Percentiles rank a stretch among this genome's conserved stretches.
These are phyloP conservation scores for Thelephora terrestris DNA, from an alignment of 1,284 basidiomycete species.

Conservation along the genomic window DNA sequence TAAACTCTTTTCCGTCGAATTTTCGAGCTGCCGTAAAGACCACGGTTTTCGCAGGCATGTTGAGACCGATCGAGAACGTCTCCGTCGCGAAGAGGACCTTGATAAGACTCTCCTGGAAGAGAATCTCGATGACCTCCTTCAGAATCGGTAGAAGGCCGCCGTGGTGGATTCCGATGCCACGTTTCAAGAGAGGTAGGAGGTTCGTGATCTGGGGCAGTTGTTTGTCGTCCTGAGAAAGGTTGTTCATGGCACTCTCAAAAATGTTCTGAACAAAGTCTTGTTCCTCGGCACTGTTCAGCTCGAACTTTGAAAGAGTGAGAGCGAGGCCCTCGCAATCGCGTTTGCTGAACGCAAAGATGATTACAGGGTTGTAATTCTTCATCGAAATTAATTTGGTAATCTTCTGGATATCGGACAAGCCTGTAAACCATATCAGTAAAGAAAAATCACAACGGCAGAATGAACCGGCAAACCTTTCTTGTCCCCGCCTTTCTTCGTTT, in stretches of 20 bases:
- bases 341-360: slow-evolving; percentile 98
- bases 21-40: slow-evolving; percentile 95
- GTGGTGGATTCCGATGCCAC: slow-evolving; percentile 98
- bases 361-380: slow-evolving; percentile 97
- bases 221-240: slow-evolving; percentile 81
- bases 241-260: slow-evolving; percentile 92
- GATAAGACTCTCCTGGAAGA: slow-evolving; percentile 99
- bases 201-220: slow-evolving; percentile 92
- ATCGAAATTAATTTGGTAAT: slow-evolving; percentile 99
- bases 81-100: slow-evolving; percentile 99
- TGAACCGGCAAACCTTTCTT: slow-evolving; percentile 61
- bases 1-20: slow-evolving; percentile 93
- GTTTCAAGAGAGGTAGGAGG: slow-evolving; percentile 85
- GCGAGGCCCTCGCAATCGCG: slow-evolving; percentile 95
- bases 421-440: slow-evolving; percentile 27
- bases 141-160: slow-evolving; percentile 95
- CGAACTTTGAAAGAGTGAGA: slow-evolving; percentile 87
- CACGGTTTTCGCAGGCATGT: slow-evolving; percentile 99
- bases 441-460: background rate
- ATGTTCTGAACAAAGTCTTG: slow-evolving; percentile 83
- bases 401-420: slow-evolving; percentile 93
- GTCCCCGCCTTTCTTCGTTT: slow-evolving; percentile 83
- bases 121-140: slow-evolving; percentile 98
- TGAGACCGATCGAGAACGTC: slow-evolving; percentile 98
- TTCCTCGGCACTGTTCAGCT: slow-evolving; percentile 94